Percentiles rank a stretch among this genome's conserved stretches.
Conservation (phyloP, 345 rosid genomes). For the Schrenkiella parvula region DNA sequence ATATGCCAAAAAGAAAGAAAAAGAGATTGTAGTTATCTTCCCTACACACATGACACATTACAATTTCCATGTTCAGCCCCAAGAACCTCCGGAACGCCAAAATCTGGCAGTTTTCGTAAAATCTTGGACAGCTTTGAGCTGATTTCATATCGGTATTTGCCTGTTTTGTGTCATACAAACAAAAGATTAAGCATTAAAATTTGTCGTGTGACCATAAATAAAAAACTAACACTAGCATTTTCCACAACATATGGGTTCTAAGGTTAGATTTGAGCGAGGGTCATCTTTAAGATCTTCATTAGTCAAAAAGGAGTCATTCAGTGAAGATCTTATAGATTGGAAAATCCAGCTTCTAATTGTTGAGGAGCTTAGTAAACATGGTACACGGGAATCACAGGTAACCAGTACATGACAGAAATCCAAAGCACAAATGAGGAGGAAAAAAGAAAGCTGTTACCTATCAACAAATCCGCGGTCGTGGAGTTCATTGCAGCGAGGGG, state of each 20-base stretch:
- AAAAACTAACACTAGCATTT: background rate
- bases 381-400: background rate
- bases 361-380: background rate
- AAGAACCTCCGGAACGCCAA: constrained; percentile 19
- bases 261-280: background rate
- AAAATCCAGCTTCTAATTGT: background rate
- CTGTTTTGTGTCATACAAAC: constrained; percentile 10
- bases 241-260: background rate
- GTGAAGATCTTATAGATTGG: background rate
- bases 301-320: background rate
- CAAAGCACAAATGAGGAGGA: background rate
- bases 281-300: background rate
- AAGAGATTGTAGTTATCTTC: background rate
- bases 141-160: constrained; percentile 18
- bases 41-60: constrained; percentile 11
- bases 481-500: constrained; percentile 73
- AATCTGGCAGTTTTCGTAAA: constrained; percentile 9
- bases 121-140: background rate
- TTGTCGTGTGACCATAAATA: background rate
- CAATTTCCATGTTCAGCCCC: background rate
- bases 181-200: constrained; percentile 3
- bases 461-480: constrained; percentile 54
- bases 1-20: background rate
- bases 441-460: constrained; percentile 37
- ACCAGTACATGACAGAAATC: background rate